phyloP scores from a whole-genome alignment of 495 filamentous ascomycete genomes.

The Neurospora intermedia region DNA sequence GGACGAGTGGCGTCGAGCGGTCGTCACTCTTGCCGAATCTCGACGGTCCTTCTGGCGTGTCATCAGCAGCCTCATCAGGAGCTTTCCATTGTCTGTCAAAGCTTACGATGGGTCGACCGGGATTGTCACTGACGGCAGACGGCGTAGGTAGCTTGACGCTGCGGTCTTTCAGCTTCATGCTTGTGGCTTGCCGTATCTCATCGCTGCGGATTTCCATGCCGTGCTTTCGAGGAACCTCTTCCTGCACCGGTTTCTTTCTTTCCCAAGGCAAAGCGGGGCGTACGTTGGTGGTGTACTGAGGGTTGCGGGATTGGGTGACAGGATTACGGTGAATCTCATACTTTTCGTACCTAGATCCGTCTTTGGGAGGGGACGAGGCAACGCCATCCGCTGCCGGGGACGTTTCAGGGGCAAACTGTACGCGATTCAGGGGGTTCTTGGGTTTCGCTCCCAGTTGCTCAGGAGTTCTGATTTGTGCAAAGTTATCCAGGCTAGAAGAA shows the following conservation, averaged over 20 bases:
- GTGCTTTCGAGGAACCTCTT: slow-evolving; percentile 47
- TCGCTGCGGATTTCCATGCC: slow-evolving; percentile 73
- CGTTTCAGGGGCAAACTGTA: slow-evolving; percentile 34
- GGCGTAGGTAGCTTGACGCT: slow-evolving; percentile 78
- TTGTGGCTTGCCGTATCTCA: slow-evolving; percentile 84
- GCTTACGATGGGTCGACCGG: slow-evolving; percentile 85
- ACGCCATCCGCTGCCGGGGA: slow-evolving; percentile 7
- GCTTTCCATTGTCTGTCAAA: slow-evolving; percentile 77
- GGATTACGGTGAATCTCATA: slow-evolving; percentile 72
- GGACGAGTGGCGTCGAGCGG: slow-evolving; percentile 17
- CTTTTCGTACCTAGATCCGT: slow-evolving; percentile 53
- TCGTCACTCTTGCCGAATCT: slow-evolving; percentile 11
- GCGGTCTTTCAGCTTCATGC: slow-evolving; percentile 72
- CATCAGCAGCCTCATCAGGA: slow-evolving; percentile 46
- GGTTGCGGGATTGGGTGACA: slow-evolving; percentile 62
- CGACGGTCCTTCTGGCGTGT: slow-evolving; percentile 32
- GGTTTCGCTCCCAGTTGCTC: slow-evolving; percentile 36
- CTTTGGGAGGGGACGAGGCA: slow-evolving; percentile 31
- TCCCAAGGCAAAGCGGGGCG: slow-evolving; percentile 21
- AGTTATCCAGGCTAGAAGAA: background rate
- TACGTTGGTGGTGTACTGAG: slow-evolving; percentile 58
- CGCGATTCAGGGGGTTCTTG: slow-evolving; percentile 48
- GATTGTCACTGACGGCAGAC: slow-evolving; percentile 72
- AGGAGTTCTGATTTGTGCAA: slow-evolving; percentile 8
- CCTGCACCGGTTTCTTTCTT: slow-evolving; percentile 3